Conservation (phyloP, 1,284 basidiomycete genomes). For the Pseudozyma pruni region DNA sequence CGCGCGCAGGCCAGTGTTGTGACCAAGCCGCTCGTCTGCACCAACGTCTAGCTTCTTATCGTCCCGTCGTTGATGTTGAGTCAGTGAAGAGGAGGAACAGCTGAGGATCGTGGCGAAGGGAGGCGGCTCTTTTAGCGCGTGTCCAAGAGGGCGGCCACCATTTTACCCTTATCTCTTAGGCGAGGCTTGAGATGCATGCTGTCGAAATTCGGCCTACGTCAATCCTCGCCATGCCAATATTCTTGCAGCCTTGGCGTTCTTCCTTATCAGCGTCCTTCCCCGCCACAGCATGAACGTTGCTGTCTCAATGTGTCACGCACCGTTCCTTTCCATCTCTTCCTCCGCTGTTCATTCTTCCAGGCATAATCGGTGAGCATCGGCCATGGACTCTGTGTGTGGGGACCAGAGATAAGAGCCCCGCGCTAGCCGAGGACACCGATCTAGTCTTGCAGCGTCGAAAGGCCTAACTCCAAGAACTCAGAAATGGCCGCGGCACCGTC, state of each 20-base stretch:
- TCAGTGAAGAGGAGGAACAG: no score
- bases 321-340: no score
- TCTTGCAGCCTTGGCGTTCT: not conserved
- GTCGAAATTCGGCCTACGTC: not conserved
- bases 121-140: slow-evolving; percentile 7
- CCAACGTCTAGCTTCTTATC: no score
- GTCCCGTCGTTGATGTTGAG: no score
- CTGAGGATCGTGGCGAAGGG: no score
- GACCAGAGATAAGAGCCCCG: slow-evolving; percentile 1
- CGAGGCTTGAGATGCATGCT: not conserved
- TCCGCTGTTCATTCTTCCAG: no score
- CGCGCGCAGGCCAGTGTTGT: no score
- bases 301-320: no score
- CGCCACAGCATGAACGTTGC: not conserved
- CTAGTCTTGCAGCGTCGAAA: not conserved
- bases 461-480: not conserved
- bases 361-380: no score
- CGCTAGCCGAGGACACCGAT: not conserved
- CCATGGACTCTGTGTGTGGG: no score
- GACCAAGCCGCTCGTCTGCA: no score
- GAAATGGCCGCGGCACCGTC: not conserved
- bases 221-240: no score
- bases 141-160: slow-evolving; percentile 1
- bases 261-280: slow-evolving; percentile 13
- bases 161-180: slow-evolving; percentile 9